phyloP scores from a whole-genome alignment of 83 land plant species.

The Picea abies region DNA sequence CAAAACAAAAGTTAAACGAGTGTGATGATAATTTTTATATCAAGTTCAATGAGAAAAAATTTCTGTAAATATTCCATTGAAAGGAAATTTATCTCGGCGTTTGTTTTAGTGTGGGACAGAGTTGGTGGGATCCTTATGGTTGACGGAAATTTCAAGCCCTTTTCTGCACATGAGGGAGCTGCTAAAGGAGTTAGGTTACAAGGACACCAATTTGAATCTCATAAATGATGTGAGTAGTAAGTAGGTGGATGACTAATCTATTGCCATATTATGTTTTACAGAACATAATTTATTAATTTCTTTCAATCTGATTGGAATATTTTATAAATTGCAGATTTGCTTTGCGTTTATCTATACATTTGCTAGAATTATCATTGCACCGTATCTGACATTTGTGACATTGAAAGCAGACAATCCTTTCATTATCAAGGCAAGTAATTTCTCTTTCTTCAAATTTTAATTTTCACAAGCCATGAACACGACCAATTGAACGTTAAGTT shows the following conservation, averaged over 20 bases:
- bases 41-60: not conserved
- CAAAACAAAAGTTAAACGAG: too few relatives aligned
- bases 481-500: not conserved
- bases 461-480: constrained; percentile 18
- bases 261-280: not conserved
- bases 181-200: constrained; percentile 85
- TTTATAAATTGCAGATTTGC: constrained; percentile 42
- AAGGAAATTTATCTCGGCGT: not conserved
- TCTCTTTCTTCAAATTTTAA: not conserved
- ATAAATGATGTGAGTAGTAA: constrained; percentile 69
- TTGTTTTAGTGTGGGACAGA: constrained; percentile 83
- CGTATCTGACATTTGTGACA: constrained; percentile 67
- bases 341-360: constrained; percentile 78
- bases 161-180: constrained; percentile 88
- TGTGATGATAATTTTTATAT: too few relatives aligned
- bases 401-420: constrained; percentile 65
- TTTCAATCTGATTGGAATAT: not conserved
- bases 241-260: not conserved
- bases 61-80: not conserved
- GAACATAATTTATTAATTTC: not conserved
- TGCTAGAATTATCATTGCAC: constrained; percentile 80
- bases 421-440: constrained; percentile 69
- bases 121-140: constrained; percentile 74
- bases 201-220: constrained; percentile 66
- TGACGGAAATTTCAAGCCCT: constrained; percentile 91